Conservation (phyloP, 257 asterid genomes). For the Solanum sitiens region DNA sequence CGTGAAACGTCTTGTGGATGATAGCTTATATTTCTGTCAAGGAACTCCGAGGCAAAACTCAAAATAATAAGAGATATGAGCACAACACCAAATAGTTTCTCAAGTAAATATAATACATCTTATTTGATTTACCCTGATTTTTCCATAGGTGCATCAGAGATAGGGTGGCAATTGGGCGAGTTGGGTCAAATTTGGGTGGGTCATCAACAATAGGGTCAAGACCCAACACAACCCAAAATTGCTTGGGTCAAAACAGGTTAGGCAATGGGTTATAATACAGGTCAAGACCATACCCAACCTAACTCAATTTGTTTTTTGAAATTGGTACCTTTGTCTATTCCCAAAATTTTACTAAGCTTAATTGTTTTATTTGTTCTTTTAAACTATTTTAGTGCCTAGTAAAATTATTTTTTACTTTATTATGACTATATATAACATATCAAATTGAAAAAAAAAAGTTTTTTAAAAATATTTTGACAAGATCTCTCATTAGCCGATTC, state of each 20-base stretch:
- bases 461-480: background rate
- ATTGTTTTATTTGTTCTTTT: too few relatives aligned
- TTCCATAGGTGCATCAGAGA: background rate
- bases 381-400: too few relatives aligned
- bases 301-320: background rate
- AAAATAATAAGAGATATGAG: background rate
- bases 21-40: conserved; percentile 68
- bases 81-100: background rate
- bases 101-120: background rate
- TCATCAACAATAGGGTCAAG: background rate
- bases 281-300: background rate
- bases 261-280: background rate
- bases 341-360: too few relatives aligned
- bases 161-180: background rate
- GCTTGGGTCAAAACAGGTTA: background rate
- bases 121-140: background rate
- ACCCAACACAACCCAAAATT: background rate
- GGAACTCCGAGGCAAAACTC: conserved; percentile 19
- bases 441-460: background rate
- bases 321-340: too few relatives aligned
- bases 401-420: too few relatives aligned
- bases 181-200: background rate
- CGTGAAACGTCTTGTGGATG: conserved; percentile 87
- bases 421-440: background rate
- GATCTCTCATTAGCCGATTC: too few relatives aligned